A percentile compares a stretch with the other conserved stretches of the same genome.
These are phyloP conservation scores for Ceratocystiopsis sp. DNA, from an alignment of 2,329 filamentous ascomycete species.

Conservation along the genomic window DNA sequence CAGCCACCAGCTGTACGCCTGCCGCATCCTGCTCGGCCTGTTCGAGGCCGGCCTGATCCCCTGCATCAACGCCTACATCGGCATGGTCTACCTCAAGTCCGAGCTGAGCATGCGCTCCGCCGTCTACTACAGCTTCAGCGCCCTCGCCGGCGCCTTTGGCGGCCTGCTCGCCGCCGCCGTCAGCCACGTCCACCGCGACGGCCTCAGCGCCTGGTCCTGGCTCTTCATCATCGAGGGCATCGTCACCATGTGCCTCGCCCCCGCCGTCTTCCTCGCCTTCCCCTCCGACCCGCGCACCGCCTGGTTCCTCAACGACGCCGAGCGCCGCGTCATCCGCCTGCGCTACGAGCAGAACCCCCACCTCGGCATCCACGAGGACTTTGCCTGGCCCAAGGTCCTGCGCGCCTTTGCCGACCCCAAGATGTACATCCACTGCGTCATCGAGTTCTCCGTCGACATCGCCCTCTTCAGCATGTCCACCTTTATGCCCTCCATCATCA, in stretches of 20 bases:
- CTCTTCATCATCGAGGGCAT: slow-evolving; percentile 7
- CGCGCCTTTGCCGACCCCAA: slow-evolving; percentile 13
- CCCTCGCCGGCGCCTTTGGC: slow-evolving; percentile 6
- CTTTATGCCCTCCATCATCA: slow-evolving; percentile 20
- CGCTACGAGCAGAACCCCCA: slow-evolving; percentile 3
- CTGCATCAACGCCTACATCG: slow-evolving; percentile 33
- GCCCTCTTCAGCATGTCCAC: slow-evolving; percentile 12
- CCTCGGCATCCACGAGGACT: slow-evolving; percentile 2
- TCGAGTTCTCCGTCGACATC: slow-evolving; percentile 20
- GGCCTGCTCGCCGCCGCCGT: slow-evolving; percentile 5
- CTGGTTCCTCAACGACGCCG: slow-evolving; percentile 5
- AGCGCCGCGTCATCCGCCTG: slow-evolving; percentile 1
- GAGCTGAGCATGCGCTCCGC: slow-evolving; percentile 5
- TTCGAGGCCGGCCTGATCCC: slow-evolving; percentile 46
- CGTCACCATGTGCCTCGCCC: slow-evolving; percentile 1
- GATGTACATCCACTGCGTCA: slow-evolving; percentile 14
- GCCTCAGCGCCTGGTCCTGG: slow-evolving; percentile 4
- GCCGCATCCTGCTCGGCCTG: slow-evolving; percentile 38
- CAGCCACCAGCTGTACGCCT: slow-evolving; percentile 27
- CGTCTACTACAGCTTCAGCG: slow-evolving; percentile 3
- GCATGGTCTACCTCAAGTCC: slow-evolving; percentile 5
- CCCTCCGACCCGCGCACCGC: slow-evolving; percentile 3
- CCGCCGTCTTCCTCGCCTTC: not conserved
- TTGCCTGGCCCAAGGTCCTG: slow-evolving; percentile 10
- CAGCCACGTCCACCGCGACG: slow-evolving; percentile 1